Conservation (phyloP, 2,329 filamentous ascomycete genomes). For the Colletotrichum plurivorum region DNA sequence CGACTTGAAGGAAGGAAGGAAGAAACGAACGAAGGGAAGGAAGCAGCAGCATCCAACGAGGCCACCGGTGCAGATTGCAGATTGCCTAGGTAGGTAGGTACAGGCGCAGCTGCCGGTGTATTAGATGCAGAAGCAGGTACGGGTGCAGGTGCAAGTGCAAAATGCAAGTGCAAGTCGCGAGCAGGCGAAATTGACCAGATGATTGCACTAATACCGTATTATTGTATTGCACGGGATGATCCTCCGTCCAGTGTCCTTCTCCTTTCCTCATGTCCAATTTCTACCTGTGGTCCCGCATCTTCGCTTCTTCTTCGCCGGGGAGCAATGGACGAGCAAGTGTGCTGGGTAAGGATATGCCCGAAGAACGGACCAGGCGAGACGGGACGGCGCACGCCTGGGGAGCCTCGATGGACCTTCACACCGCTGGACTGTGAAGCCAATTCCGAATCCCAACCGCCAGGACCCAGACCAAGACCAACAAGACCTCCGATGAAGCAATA, state of each 20-base stretch:
- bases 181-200: not conserved
- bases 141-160: not conserved
- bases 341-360: not conserved
- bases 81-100: conserved; percentile 5
- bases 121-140: not conserved
- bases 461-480: conserved; percentile 29
- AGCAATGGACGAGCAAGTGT: too few relatives aligned
- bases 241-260: not conserved
- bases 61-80: conserved; percentile 28
- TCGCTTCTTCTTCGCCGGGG: too few relatives aligned
- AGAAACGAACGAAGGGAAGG: conserved; percentile 15
- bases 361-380: too few relatives aligned
- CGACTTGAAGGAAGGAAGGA: conserved; percentile 14
- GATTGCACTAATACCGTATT: not conserved
- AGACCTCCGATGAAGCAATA: conserved; percentile 3
- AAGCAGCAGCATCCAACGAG: not conserved
- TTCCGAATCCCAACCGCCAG: conserved; percentile 19
- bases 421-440: conserved; percentile 15
- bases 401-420: not conserved
- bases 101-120: conserved; percentile 2
- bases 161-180: not conserved
- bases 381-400: too few relatives aligned
- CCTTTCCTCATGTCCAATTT: too few relatives aligned
- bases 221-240: conserved; percentile 23
- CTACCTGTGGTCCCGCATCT: too few relatives aligned